Base-by-base conservation (phyloP, 495 filamentous ascomycete species). In the Clohesyomyces aquaticus region DNA sequence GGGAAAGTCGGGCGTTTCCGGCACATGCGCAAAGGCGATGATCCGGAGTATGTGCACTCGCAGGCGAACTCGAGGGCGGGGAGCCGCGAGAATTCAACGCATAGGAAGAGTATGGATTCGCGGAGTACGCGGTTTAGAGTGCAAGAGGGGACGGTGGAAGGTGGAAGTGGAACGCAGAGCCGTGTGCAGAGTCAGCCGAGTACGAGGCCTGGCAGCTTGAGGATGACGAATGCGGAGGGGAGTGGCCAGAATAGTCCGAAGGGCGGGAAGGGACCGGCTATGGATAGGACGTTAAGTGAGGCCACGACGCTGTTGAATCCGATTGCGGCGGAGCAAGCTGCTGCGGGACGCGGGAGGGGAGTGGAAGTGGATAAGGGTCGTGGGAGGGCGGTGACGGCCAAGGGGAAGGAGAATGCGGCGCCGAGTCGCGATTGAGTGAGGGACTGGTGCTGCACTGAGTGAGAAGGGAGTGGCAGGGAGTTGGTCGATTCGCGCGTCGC, bases 11-110 rank as follows among this genome's bases (percentile, higher is more conserved):
- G 47, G 11, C 4, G 11, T 23, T 71, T 73, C 60, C 56, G 71
- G 1, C 61, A 71, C 42, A 73, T 73, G 71, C 23, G 66, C 9
- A 63, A 64, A 19, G 61, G 58, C 28, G 71, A 73, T 28, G 71
- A 72, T 56, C 70, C 70, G 11, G 42, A 61, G n/a, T 72, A 63
- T 28, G 25, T 57, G 3, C 51, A 21, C 32, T 62, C 58, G 1
- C 26, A 51, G n/a, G 18, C 45, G 10, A 67, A 59, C 59, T 62
- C 58, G 32, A 14, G 32, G 14, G 14, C 14, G 32, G 32, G 32
- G 32, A 53, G 59, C 26, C 22, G 51, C 2, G 50, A 61, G 9
- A 6, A 14, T 18, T 35, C 2, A 16, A 25, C 25, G 8, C 28
- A 35, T 1, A 25, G 56, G 2, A 18, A 52, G 11, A 62, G 58